These are phyloP conservation scores for Peniophora sp. DNA, from an alignment of 1,284 basidiomycete genomes.

Conservation along the genomic window DNA sequence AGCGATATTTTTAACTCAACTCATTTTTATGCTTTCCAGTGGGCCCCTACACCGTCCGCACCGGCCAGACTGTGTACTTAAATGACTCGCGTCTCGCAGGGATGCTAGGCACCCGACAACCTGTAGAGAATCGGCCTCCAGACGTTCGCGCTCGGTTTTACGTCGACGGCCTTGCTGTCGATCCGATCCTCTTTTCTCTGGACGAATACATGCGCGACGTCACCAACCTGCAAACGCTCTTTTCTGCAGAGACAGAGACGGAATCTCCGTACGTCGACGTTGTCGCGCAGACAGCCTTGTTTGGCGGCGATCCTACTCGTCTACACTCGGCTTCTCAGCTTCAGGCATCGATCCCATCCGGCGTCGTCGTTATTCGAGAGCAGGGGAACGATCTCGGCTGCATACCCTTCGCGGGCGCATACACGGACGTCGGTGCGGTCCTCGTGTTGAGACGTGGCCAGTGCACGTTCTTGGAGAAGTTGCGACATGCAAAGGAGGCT, in stretches of 20 bases:
- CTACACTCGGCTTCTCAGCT: conserved; percentile 18
- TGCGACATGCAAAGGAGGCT: conserved; percentile 52
- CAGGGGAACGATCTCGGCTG: conserved; percentile 52
- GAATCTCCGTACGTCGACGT: conserved; percentile 32
- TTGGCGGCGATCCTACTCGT: conserved; percentile 55
- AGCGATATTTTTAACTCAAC: background rate
- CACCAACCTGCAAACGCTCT: conserved; percentile 6
- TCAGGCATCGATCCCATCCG: conserved; percentile 40
- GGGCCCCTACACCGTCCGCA: conserved; percentile 72
- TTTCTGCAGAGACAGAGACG: conserved; percentile 25
- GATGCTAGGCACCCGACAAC: conserved; percentile 11
- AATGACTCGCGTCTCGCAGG: conserved; percentile 59
- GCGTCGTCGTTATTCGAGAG: conserved; percentile 44
- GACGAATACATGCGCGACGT: no score
- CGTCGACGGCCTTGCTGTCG: conserved; percentile 27
- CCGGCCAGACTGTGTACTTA: conserved; percentile 76
- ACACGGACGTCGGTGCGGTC: conserved; percentile 37
- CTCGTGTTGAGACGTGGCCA: conserved; percentile 54
- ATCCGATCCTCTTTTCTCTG: conserved; percentile 15
- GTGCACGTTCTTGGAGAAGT: conserved; percentile 81
- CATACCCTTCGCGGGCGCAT: conserved; percentile 33
- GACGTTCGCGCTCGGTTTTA: conserved; percentile 56
- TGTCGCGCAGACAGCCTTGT: conserved; percentile 58
- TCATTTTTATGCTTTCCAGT: conserved; percentile 36
- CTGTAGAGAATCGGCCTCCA: conserved; percentile 19